Conservation (phyloP, 2,329 filamentous ascomycete species). For the Talaromyces sp. region DNA sequence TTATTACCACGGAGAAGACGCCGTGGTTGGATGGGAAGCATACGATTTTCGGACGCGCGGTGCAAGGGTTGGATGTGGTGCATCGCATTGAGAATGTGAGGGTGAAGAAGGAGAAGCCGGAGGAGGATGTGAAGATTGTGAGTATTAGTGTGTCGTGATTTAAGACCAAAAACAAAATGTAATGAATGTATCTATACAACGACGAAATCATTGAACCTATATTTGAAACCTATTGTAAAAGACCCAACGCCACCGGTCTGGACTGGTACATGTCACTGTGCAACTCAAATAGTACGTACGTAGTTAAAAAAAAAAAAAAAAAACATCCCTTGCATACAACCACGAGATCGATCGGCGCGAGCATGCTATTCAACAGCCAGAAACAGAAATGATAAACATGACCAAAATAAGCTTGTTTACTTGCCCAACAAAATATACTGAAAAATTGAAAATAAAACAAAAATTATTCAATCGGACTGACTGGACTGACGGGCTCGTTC, state of each 20-base stretch:
- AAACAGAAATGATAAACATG: background rate
- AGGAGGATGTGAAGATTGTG: slow-evolving; percentile 95
- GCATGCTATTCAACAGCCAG: background rate
- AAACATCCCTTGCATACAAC: background rate
- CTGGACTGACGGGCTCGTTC: slow-evolving; percentile 1
- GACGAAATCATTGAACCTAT: background rate
- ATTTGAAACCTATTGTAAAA: background rate
- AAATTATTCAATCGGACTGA: slow-evolving; percentile 7
- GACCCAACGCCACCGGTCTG: background rate
- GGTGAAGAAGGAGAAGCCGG: slow-evolving; percentile 86
- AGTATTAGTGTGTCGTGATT: slow-evolving; percentile 56
- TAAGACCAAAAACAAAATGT: background rate
- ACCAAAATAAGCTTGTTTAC: background rate
- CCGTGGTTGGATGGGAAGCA: slow-evolving; percentile 95
- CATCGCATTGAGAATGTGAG: slow-evolving; percentile 91
- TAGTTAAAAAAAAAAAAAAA: background rate
- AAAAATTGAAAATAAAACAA: background rate
- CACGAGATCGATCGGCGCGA: background rate
- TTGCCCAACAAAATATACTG: background rate
- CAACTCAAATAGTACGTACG: background rate
- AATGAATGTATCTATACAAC: background rate
- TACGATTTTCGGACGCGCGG: slow-evolving; percentile 88
- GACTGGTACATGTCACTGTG: background rate
- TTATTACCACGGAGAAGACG: slow-evolving; percentile 96
- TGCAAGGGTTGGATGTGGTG: slow-evolving; percentile 87